Conservation (phyloP, 108 stramenopile genomes). For the Halocafeteria seosinensis region DNA sequence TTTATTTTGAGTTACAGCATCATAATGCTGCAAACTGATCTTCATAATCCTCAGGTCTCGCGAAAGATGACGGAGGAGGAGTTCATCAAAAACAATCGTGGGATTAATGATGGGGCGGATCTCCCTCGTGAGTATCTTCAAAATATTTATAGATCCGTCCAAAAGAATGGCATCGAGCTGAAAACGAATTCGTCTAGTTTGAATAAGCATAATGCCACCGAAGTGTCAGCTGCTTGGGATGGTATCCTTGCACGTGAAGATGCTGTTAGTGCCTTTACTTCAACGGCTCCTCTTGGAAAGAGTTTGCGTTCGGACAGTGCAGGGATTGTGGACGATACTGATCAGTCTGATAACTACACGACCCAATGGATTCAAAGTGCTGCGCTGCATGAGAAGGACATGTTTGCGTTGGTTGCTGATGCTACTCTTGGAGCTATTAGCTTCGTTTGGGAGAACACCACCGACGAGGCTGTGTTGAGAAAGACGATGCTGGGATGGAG, state of each 20-base stretch:
- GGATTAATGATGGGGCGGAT: slow-evolving; percentile 68
- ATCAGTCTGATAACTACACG: no score
- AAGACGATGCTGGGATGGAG: background rate
- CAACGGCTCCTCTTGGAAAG: background rate
- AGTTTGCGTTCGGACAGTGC: no score
- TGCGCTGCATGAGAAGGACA: background rate
- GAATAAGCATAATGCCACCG: background rate
- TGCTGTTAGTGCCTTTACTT: background rate
- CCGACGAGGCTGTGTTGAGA: background rate
- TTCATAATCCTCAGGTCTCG: slow-evolving; percentile 64
- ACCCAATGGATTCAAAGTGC: background rate
- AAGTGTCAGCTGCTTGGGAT: background rate
- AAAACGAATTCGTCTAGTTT: background rate
- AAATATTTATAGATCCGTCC: slow-evolving; percentile 60
- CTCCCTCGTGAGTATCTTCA: slow-evolving; percentile 54
- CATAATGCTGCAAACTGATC: slow-evolving; percentile 78
- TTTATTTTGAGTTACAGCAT: slow-evolving; percentile 75
- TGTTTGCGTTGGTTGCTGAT: background rate
- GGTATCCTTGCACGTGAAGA: background rate
- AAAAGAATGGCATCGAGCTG: slow-evolving; percentile 50
- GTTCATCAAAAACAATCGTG: slow-evolving; percentile 72
- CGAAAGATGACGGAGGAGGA: slow-evolving; percentile 72
- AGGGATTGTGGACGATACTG: no score
- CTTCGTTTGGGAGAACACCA: background rate
- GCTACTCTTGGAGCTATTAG: background rate